These are phyloP conservation scores for Aspergillus sp. DNA, from an alignment of 2,329 filamentous ascomycete species.

Conservation along the genomic window DNA sequence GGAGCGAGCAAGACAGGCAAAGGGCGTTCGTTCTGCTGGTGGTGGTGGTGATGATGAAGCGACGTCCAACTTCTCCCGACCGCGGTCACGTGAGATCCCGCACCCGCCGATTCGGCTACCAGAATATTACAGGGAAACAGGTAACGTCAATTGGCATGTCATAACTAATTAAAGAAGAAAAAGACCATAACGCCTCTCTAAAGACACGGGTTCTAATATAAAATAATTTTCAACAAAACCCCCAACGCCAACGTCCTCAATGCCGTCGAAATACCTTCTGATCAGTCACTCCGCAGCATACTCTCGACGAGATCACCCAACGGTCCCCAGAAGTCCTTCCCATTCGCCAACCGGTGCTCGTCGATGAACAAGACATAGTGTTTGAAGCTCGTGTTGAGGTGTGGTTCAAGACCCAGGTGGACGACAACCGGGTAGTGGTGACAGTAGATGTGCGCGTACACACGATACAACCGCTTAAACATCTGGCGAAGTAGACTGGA, in stretches of 20 bases:
- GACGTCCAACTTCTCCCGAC: slow-evolving; percentile 20
- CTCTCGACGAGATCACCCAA: slow-evolving; percentile 93
- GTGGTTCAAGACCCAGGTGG: slow-evolving; percentile 88
- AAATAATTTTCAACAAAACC: slow-evolving; percentile 4
- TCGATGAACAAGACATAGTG: slow-evolving; percentile 98
- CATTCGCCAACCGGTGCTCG: slow-evolving; percentile 84
- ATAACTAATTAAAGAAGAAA: background rate
- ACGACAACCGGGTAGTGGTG: slow-evolving; percentile 97
- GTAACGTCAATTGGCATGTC: background rate
- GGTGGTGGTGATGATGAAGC: slow-evolving; percentile 9
- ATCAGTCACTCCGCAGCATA: slow-evolving; percentile 86
- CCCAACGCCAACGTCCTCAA: slow-evolving; percentile 8
- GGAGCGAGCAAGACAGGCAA: slow-evolving; percentile 4
- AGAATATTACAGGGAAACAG: background rate
- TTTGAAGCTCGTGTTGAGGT: slow-evolving; percentile 99
- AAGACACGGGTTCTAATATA: no score
- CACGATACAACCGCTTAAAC: slow-evolving; percentile 97
- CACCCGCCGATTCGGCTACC: slow-evolving; percentile 17
- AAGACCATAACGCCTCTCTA: no score
- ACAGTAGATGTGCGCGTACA: slow-evolving; percentile 99
- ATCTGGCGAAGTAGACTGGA: slow-evolving; percentile 82
- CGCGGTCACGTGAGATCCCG: slow-evolving; percentile 21
- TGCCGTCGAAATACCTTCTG: background rate
- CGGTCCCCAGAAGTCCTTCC: slow-evolving; percentile 96
- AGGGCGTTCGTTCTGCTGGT: slow-evolving; percentile 5